These are phyloP conservation scores for Pestalotiopsis sp. DNA, from an alignment of 2,329 filamentous ascomycete genomes.

Conservation along the genomic window DNA sequence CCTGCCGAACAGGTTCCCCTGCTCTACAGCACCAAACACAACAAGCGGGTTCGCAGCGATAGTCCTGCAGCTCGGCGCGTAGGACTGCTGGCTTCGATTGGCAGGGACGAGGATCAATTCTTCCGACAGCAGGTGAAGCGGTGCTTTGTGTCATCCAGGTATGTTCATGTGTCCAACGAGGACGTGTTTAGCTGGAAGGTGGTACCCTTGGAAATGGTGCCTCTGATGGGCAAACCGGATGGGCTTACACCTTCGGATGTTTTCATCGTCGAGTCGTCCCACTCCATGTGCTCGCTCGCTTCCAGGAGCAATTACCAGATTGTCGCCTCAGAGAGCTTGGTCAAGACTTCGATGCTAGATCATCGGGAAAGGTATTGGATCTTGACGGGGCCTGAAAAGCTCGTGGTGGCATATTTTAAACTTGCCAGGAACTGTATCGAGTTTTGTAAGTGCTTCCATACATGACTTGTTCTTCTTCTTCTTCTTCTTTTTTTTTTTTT, in stretches of 20 bases:
- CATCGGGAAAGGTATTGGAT: not conserved
- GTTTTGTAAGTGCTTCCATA: not conserved
- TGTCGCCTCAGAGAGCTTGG: not conserved
- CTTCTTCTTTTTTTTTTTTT: no score
- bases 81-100: not conserved
- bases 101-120: not conserved
- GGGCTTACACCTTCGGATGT: not conserved
- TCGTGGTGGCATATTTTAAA: not conserved
- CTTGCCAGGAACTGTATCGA: not conserved
- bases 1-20: not conserved
- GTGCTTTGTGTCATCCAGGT: not conserved
- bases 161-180: not conserved
- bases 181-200: not conserved
- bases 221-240: not conserved
- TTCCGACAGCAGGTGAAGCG: not conserved
- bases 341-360: not conserved
- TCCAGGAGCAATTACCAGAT: not conserved
- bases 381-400: not conserved
- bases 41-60: not conserved
- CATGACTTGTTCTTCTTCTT: no score
- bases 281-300: not conserved
- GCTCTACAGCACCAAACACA: not conserved
- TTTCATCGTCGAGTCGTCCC: not conserved
- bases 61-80: not conserved
- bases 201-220: not conserved